phyloP scores from a whole-genome alignment of 257 asterid species.

The Primulina huaijiensis region DNA sequence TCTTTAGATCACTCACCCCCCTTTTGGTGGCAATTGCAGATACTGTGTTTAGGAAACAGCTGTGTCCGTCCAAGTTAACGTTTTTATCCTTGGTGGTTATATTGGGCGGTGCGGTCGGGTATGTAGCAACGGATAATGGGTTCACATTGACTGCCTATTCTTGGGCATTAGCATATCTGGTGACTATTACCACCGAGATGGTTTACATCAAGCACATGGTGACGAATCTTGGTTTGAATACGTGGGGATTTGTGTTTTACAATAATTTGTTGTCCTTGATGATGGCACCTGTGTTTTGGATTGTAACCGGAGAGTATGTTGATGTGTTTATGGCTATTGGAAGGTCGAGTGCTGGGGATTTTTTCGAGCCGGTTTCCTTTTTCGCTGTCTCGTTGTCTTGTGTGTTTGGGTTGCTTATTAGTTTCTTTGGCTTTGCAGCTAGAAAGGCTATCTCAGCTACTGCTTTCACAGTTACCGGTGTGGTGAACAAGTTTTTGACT shows the following conservation, averaged over 20 bases:
- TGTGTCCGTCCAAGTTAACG: constrained; percentile 76
- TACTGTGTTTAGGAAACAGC: constrained; percentile 75
- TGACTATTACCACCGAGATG: constrained; percentile 95
- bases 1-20: constrained; percentile 81
- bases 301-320: constrained; percentile 79
- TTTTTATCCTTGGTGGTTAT: constrained; percentile 63
- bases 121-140: constrained; percentile 86
- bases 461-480: constrained; percentile 93
- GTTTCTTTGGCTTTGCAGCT: constrained; percentile 97
- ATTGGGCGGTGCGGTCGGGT: constrained; percentile 80
- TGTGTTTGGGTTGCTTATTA: constrained; percentile 88
- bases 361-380: constrained; percentile 59
- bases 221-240: constrained; percentile 85
- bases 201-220: constrained; percentile 98
- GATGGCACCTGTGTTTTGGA: constrained; percentile 94
- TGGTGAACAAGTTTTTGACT: constrained; percentile 91
- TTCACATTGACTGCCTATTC: constrained; percentile 83
- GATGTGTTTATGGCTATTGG: constrained; percentile 62
- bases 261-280: constrained; percentile 80
- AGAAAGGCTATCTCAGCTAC: constrained; percentile 96
- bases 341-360: constrained; percentile 38
- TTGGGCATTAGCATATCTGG: constrained; percentile 91
- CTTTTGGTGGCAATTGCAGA: constrained; percentile 90
- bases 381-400: constrained; percentile 80
- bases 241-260: constrained; percentile 93